A percentile compares a stretch with the other conserved stretches of the same genome.
phyloP scores from a whole-genome alignment of 495 filamentous ascomycete genomes.

The Monascus purpureus region DNA sequence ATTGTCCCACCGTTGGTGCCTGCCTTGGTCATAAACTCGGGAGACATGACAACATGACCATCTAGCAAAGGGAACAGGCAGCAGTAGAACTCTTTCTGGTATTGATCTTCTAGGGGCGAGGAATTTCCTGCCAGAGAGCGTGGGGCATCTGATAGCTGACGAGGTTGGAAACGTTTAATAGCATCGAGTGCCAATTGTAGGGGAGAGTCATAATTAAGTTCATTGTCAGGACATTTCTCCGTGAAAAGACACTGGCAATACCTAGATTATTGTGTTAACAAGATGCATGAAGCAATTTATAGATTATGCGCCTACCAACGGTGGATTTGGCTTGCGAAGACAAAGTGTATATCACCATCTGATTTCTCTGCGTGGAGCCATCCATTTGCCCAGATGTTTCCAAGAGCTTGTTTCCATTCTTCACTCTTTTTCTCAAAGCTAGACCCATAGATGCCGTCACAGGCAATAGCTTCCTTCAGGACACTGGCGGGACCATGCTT shows the following conservation, averaged over 20 bases:
- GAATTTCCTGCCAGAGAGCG: slow-evolving; percentile 7
- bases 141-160: slow-evolving; percentile 7
- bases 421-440: slow-evolving; percentile 5
- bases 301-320: slow-evolving; percentile 8
- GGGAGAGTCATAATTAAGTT: slow-evolving; percentile 8
- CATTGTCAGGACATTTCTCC: slow-evolving; percentile 4
- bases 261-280: slow-evolving; percentile 7
- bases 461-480: slow-evolving; percentile 8
- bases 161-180: slow-evolving; percentile 7
- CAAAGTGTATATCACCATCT: slow-evolving; percentile 4
- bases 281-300: slow-evolving; percentile 6
- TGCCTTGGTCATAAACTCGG: slow-evolving; percentile 8
- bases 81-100: slow-evolving; percentile 13
- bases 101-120: slow-evolving; percentile 10
- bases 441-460: slow-evolving; percentile 8
- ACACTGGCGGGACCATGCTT: slow-evolving; percentile 1
- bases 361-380: slow-evolving; percentile 11
- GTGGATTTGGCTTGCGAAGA: slow-evolving; percentile 11
- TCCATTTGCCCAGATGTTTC: slow-evolving; percentile 8
- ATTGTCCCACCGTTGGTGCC: slow-evolving; percentile 8
- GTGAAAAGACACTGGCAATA: slow-evolving; percentile 9
- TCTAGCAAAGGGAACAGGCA: slow-evolving; percentile 8
- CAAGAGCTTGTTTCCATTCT: slow-evolving; percentile 5
- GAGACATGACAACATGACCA: slow-evolving; percentile 10
- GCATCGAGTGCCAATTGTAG: slow-evolving; percentile 8